Evolutionary conservation across 352 stramenopile species (phyloP).

Genomic region (Phytophthora agathidicida): DNA sequence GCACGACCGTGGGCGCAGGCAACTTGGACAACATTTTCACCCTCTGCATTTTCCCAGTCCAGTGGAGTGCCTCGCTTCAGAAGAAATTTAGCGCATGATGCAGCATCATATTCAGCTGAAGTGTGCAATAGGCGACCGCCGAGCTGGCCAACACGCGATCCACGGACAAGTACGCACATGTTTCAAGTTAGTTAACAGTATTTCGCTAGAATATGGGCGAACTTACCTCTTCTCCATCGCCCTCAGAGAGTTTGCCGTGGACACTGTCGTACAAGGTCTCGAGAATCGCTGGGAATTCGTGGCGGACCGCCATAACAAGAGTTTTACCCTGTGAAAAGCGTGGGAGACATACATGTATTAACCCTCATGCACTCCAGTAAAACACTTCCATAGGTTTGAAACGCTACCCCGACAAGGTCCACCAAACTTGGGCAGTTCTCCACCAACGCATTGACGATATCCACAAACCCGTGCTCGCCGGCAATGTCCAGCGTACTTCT

Average conservation of each 20-base stretch:
- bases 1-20: background rate
- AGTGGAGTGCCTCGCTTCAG: background rate
- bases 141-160: conserved; percentile 1
- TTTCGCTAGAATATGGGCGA: background rate
- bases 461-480: conserved; percentile 38
- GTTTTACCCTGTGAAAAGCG: conserved; percentile 11
- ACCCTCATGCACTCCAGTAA: no score
- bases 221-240: conserved; percentile 5
- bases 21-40: conserved; percentile 6
- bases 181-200: no score
- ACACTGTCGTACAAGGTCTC: conserved; percentile 14
- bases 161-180: no score
- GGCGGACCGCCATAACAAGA: conserved; percentile 7
- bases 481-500: conserved; percentile 44
- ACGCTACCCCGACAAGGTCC: conserved; percentile 13
- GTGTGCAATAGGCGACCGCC: conserved; percentile 3
- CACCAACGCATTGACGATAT: conserved; percentile 36
- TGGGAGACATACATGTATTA: no score
- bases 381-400: no score
- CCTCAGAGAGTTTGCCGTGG: background rate
- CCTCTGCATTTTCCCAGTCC: background rate
- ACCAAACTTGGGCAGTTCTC: conserved; percentile 8
- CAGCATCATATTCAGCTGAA: conserved; percentile 10
- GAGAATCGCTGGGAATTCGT: conserved; percentile 6
- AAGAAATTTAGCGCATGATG: conserved; percentile 9